A percentile compares a stretch with the other conserved stretches of the same genome.
These are phyloP conservation scores for Oxalis stricta DNA, from an alignment of 441 rosid species.

Conservation along the genomic window DNA sequence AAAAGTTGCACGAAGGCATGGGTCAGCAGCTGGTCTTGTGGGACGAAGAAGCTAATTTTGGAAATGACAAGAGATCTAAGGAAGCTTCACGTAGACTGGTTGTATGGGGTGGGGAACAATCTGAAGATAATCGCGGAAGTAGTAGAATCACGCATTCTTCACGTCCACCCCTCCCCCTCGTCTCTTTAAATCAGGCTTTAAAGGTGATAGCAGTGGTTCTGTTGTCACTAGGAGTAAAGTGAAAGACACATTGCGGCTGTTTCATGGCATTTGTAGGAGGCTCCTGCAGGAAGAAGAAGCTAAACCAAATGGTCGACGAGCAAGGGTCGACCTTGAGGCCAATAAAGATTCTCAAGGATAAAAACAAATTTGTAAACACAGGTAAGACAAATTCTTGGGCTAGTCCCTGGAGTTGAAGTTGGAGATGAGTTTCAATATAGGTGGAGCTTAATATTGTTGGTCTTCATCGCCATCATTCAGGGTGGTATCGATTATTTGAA, in stretches of 20 bases:
- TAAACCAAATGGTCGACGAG: slow-evolving; percentile 15
- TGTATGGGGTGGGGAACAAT: slow-evolving; percentile 8
- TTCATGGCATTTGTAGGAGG: slow-evolving; percentile 51
- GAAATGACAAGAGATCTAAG: too few relatives aligned
- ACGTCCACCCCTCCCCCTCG: slow-evolving; percentile 35
- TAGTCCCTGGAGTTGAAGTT: slow-evolving; percentile 77
- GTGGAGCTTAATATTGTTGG: slow-evolving; percentile 79
- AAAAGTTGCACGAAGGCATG: neutral
- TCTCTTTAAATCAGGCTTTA: slow-evolving; percentile 9
- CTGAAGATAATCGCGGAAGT: slow-evolving; percentile 6
- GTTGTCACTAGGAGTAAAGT: slow-evolving; percentile 39
- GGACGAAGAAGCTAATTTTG: slow-evolving; percentile 5
- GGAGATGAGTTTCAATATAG: slow-evolving; percentile 85
- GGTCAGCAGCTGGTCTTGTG: slow-evolving; percentile 7
- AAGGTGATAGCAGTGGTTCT: slow-evolving; percentile 11
- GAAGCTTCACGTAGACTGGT: too few relatives aligned
- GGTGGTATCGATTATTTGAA: slow-evolving; percentile 70
- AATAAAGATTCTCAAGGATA: slow-evolving; percentile 37
- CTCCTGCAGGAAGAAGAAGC: slow-evolving; percentile 60
- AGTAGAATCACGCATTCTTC: slow-evolving; percentile 9
- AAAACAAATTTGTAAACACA: slow-evolving; percentile 27
- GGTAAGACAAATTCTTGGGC: slow-evolving; percentile 41
- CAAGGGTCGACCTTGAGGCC: slow-evolving; percentile 52
- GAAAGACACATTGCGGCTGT: slow-evolving; percentile 59
- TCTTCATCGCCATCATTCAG: slow-evolving; percentile 55